phyloP scores from a whole-genome alignment of 441 rosid genomes.

The Arabidopsis hybrid region DNA sequence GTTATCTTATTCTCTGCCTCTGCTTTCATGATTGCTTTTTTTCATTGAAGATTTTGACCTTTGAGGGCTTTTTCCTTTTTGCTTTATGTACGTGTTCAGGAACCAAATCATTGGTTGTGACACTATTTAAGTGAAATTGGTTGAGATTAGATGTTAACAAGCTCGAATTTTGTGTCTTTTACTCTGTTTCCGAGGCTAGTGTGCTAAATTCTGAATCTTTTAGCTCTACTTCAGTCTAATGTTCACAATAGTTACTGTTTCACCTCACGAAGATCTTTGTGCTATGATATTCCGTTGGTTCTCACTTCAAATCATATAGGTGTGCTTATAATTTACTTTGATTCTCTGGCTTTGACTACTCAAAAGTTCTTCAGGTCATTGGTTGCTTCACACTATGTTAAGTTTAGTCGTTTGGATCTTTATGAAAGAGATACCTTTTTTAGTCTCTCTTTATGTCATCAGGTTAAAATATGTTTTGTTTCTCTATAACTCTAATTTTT shows the following conservation, averaged over 20 bases:
- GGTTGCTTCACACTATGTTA: conserved; percentile 6
- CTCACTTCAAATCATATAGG: neutral
- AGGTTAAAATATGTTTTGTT: neutral
- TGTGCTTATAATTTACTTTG: conserved; percentile 14
- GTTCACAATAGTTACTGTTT: neutral
- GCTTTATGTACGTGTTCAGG: neutral
- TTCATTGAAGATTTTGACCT: conserved; percentile 13
- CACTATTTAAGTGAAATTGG: conserved; percentile 11
- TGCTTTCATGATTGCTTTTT: conserved; percentile 17
- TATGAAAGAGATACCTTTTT: neutral
- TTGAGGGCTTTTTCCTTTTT: neutral
- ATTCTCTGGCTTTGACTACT: conserved; percentile 15
- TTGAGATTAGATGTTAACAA: conserved; percentile 8
- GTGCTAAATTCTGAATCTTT: conserved; percentile 3
- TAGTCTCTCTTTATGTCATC: no score
- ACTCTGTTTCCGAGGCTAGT: neutral
- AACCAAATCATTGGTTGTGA: neutral
- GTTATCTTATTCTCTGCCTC: neutral
- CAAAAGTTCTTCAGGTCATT: neutral
- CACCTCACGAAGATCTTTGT: neutral
- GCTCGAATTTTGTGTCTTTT: conserved; percentile 12
- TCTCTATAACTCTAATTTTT: neutral
- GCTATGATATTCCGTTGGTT: neutral
- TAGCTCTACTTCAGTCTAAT: conserved; percentile 1
- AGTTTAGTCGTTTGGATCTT: conserved; percentile 10